Base-by-base conservation (phyloP, 2,329 filamentous ascomycete species). In the Neopestalotiopsis rosae region DNA sequence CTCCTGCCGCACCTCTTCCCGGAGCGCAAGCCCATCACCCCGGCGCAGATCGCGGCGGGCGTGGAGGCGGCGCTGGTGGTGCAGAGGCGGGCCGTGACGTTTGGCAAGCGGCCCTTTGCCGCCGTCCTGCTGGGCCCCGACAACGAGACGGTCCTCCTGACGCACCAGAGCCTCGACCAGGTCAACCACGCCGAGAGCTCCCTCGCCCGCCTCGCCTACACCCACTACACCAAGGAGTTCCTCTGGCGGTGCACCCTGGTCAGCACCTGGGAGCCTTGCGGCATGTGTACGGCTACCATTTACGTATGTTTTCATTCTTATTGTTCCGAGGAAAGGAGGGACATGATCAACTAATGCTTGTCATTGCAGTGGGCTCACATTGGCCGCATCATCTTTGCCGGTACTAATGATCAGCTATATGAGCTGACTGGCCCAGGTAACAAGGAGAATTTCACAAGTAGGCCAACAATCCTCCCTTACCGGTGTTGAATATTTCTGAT, bases 221-320 rank as follows among this genome's bases (percentile, higher is more conserved):
- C 77, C 5, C 85, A 87, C 71, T 87, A 83, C 72, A 76, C 81
- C 3, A 82, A 84, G 70, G 78, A 80, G 14, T 88, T 83, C 71
- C 79, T 88, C 2, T 84, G 82, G 77, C 74, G 73, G 49, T 87
- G 85, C 72, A 87, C 85, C 0, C 74, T 87, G 52, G 82, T 86
- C 61, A 84, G 81, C 28, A 87, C 85, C 12, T 87, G 86, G 85
- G 86, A 88, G 74, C 86, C 86, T 1, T 88, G 86, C 69, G 85
- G 84, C 24, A 87, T 88, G 85, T 88, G 85, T 72, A 78, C 79
- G 67, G 73, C 71, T 24, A 76, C 74, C 14, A 69, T 74, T 5
- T 76, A 75, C 69, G 72, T 75, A 56, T 62, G 74, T 70, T n/a
- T 7, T 10, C 28, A 32, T 40, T 30, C n/a, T 17, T 12, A 59